Evolutionary conservation across 2,329 filamentous ascomycete genomes (phyloP).

Genomic region (Polychaeton citri): DNA sequence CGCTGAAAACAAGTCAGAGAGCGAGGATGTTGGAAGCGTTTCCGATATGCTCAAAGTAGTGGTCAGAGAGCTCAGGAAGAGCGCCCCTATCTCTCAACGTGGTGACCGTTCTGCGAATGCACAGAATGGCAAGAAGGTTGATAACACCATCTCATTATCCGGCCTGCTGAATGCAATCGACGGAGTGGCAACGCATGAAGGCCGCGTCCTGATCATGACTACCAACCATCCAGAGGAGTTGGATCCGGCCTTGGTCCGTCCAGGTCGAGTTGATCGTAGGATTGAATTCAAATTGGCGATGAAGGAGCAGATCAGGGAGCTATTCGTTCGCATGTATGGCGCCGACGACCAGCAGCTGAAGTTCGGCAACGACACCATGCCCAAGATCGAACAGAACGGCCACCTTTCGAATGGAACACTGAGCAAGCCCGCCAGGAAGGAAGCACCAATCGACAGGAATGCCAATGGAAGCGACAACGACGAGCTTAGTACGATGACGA

Average conservation of each 20-base stretch:
- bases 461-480: constrained; percentile 1
- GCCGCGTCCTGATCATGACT: constrained; percentile 69
- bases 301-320: constrained; percentile 26
- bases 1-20: constrained; percentile 1
- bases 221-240: constrained; percentile 63
- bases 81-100: not conserved
- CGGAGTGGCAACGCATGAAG: constrained; percentile 67
- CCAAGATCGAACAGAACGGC: not conserved
- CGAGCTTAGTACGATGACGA: constrained; percentile 4
- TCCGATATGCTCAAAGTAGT: constrained; percentile 18
- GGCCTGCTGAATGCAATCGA: constrained; percentile 76
- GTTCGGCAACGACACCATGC: not conserved
- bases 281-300: constrained; percentile 43
- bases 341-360: constrained; percentile 9
- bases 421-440: not conserved
- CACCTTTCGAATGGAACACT: too few relatives aligned
- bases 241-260: constrained; percentile 52
- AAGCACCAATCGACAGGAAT: not conserved
- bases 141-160: constrained; percentile 56
- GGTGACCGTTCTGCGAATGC: not conserved
- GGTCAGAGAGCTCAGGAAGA: constrained; percentile 13
- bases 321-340: constrained; percentile 28
- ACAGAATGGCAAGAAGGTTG: constrained; percentile 4
- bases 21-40: constrained; percentile 2
- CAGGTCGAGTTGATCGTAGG: constrained; percentile 57